Evolutionary conservation across 2,329 filamentous ascomycete genomes (phyloP), one percentile per base, ranked within the genome.

Genomic region (Botrytis paeoniae): DNA sequence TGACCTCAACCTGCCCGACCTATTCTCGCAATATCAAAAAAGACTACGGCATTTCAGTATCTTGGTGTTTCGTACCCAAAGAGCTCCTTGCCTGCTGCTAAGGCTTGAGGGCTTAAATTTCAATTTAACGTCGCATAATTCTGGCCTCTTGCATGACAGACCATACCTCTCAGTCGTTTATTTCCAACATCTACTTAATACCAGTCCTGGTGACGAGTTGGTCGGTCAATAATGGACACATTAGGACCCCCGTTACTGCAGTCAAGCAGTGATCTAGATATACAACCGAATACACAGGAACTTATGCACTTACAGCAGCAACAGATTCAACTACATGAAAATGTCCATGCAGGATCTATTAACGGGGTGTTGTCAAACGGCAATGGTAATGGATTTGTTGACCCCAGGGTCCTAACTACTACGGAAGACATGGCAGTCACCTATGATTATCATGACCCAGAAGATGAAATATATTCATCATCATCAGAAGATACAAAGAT

Each of bases 341-440:
- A 76, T 54, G 25, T 41, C 16, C 43, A 72, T 20, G 29, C 29
- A 45, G 22, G 54, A 32, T 22, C n/a, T 20, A 54, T 61, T 9
- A 73, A 75, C 35, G 68, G 60, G 18, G 29, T 61, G n/a, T 71
- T 74, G 20, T 61, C 74, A 9, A 41, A 74, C 14, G 72, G 74
- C 25, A 79, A 78, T 9, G 73, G 73, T 20, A 79, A 78, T 64
- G 76, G 75, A 12, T 78, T 76, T 64, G 72, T 79, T 39, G 75
- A 79, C 65, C 78, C 79, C 71, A 74, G 75, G 73, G 73, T 77
- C 25, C 48, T 77, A 16, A 64, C 75, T 12, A 64, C 70, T 60
- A 39, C 73, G 22, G 66, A 74, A 48, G 75, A 78, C 35, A 25
- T 65, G 20, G 68, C 74, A 4, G 63, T 64, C 10, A 71, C 74